Base-by-base conservation (phyloP, 108 stramenopile species). In the Asterionellopsis glacialis region DNA sequence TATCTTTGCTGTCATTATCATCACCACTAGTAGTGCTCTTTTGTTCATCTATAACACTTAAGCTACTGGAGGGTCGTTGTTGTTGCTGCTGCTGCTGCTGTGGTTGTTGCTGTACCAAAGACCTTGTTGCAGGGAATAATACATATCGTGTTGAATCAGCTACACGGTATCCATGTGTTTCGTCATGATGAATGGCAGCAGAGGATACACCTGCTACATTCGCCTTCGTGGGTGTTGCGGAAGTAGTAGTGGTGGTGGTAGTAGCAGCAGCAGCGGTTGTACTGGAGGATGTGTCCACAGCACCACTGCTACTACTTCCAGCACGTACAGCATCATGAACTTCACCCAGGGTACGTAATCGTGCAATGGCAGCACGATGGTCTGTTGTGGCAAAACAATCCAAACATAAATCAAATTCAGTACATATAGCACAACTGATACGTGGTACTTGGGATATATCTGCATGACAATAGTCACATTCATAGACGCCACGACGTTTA, bases 391-490 rank as follows among this genome's bases (percentile, higher is more conserved):
- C 76, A 57, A 95, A 86, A 55, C 94, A 95, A 45, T 95, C 90
- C 65, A 92, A 65, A 58, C 94, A 95, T 13, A 92, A 55, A 67
- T 95, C 94, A 64, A 91, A 95, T 44, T 95, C 94, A 23, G 67
- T 69, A 63, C 90, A 91, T 11, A 81, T 65, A 12, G 88, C 90
- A 60, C 94, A 95, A 21, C 90, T 80, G 43, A 92, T 81, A 15
- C 94, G 84, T 10, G 88, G 88, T 39, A 68, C 70, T 59, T 87
- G 86, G 43, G 85, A 81, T 26, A 95, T 78, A 59, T 95, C 90
- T 21, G 79, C 59, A 44, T 76, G 82, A 67, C 94, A 95, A 71
- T 90, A 88, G 65, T 95, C 94, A 51, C 94, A 95, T 69, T 95
- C 90, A 79, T 87, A 94, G 26, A 83, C 58, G 11, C 86, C 86